Base-by-base conservation (phyloP, 345 rosid species). In the Hypericum androsaemum region DNA sequence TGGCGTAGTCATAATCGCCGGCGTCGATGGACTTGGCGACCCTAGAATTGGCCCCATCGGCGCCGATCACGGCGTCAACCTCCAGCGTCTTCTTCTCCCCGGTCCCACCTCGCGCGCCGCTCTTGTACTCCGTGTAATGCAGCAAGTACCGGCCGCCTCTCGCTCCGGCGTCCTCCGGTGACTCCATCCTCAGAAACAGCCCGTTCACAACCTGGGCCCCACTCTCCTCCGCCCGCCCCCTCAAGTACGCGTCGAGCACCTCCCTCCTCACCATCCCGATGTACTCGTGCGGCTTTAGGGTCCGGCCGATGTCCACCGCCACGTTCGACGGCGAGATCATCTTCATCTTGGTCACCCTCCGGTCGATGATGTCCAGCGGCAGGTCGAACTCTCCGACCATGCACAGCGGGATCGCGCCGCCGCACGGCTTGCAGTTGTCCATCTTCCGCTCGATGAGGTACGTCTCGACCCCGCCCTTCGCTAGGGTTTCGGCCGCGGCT, bases 271-370 rank as follows among this genome's bases (percentile, higher is more conserved):
- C 92, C 96, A 87, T 89, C 44, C 97, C 94, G 4, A 89, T 89
- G n/a, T 89, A 89, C 82, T 89, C 92, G 44, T 89, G 96, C 5
- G 94, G 83, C 77, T 89, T 89, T 50, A 89, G 69, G n/a, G 94
- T 89, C 55, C 62, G 77, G 5, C 96, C 97, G n/a, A 89, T 84
- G 28, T 89, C 94, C n/a, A 89, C 96, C 6, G 98, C 85, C 6
- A 89, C 74, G 65, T 89, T 89, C n/a, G 95, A 89, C 6, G 96
- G 97, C 0, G 95, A 86, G 6, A 89, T 84, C 97, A 89, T 89
- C 79, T 84, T 89, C 96, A 89, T 89, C 70, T 82, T 82, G 22
- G 95, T 89, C 53, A 86, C 96, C 9, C 65, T 63, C 49, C 97
- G 74, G 73, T 89, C 97, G 37, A 89, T 89, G 14, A 89, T 84